A percentile compares a stretch with the other conserved stretches of the same genome.
phyloP scores from a whole-genome alignment of 2,329 filamentous ascomycete genomes.

The Penicillium sp. region DNA sequence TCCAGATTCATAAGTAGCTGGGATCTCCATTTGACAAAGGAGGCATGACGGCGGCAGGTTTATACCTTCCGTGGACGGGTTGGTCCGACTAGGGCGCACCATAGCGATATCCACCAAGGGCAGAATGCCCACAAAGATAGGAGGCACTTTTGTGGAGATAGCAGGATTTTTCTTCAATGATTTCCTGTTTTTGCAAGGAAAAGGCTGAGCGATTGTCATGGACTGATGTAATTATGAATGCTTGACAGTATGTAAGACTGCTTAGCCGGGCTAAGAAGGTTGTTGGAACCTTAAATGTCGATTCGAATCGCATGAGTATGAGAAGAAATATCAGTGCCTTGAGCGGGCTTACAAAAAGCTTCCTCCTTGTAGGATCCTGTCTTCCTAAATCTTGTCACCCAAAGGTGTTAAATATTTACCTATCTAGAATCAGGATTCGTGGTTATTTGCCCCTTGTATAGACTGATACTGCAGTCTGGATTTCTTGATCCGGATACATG shows the following conservation, averaged over 20 bases:
- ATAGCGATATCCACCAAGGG: neutral
- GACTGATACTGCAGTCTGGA: too few species aligned
- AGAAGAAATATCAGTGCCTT: too few species aligned
- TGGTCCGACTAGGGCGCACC: neutral
- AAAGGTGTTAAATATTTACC: too few species aligned
- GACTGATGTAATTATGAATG: neutral
- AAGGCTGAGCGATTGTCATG: neutral
- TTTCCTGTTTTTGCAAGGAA: neutral
- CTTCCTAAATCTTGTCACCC: too few species aligned
- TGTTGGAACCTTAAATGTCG: too few species aligned
- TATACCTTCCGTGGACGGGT: neutral
- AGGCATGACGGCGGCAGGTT: constrained; percentile 2
- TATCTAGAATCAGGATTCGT: too few species aligned
- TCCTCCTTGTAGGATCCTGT: too few species aligned
- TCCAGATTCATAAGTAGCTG: neutral
- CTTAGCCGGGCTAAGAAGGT: too few species aligned
- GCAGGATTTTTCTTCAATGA: neutral
- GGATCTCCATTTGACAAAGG: constrained; percentile 6
- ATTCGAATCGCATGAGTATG: too few species aligned
- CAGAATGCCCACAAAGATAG: neutral
- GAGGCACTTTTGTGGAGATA: neutral
- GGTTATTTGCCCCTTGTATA: too few species aligned
- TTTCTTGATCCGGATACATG: too few species aligned
- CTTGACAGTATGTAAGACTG: neutral
- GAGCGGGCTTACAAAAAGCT: too few species aligned